Conservation (phyloP, 371 early-diverging fungal species). For the Batrachochytrium dendrobatidis region DNA sequence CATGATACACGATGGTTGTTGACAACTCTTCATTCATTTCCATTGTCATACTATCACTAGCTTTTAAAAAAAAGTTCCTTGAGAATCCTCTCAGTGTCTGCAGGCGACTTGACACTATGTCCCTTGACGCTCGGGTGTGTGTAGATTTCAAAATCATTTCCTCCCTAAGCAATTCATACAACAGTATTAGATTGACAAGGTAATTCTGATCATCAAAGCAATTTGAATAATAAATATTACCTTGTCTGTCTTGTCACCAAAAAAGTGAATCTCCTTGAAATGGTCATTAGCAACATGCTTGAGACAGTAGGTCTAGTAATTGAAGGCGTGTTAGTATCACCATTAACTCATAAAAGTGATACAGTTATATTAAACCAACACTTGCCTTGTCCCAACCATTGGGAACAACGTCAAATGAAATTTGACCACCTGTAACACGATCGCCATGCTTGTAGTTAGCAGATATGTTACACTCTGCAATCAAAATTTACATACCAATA, state of each 20-base stretch:
- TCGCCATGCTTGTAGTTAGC: neutral
- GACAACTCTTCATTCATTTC: too few relatives aligned
- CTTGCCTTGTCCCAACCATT: conserved; percentile 95
- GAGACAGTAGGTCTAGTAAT: conserved; percentile 89
- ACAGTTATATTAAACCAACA: too few relatives aligned
- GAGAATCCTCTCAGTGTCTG: conserved; percentile 84
- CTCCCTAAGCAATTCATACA: conserved; percentile 58
- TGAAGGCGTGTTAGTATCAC: too few relatives aligned
- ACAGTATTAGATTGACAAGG: neutral
- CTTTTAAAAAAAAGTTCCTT: conserved; percentile 76
- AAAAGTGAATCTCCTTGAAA: conserved; percentile 95
- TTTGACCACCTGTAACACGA: conserved; percentile 77
- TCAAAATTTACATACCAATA: conserved; percentile 62
- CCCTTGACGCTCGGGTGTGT: conserved; percentile 76
- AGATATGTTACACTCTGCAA: neutral
- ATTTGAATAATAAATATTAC: conserved; percentile 16
- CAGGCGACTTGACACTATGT: conserved; percentile 81
- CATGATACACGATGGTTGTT: too few relatives aligned
- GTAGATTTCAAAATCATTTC: conserved; percentile 99
- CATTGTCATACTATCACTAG: too few relatives aligned
- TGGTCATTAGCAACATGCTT: conserved; percentile 81
- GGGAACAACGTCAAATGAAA: conserved; percentile 99
- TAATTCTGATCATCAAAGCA: neutral
- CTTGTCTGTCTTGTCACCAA: conserved; percentile 98
- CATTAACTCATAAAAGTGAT: neutral